phyloP scores from a whole-genome alignment of 257 asterid species.

The Nicotiana attenuata region DNA sequence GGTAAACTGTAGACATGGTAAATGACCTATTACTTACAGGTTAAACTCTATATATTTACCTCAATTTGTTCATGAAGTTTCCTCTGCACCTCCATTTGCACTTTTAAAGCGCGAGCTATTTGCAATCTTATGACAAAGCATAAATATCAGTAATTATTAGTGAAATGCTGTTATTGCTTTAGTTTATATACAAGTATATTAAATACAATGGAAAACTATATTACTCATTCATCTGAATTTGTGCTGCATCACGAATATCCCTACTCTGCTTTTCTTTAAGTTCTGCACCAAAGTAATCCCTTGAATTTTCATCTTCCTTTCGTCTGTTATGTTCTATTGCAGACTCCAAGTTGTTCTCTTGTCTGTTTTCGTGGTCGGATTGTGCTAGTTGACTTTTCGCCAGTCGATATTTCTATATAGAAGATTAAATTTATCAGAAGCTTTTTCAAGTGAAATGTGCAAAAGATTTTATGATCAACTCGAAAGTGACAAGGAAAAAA shows the following conservation, averaged over 20 bases:
- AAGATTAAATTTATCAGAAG: not conserved
- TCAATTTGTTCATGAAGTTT: slow-evolving; percentile 80
- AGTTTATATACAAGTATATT: not conserved
- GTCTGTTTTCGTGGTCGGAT: slow-evolving; percentile 25
- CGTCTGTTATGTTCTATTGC: too few species aligned
- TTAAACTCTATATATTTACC: slow-evolving; percentile 26
- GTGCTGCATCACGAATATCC: slow-evolving; percentile 36
- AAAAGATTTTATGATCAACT: not conserved
- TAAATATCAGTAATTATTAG: not conserved
- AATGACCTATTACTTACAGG: too few species aligned
- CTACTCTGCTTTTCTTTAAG: slow-evolving; percentile 30
- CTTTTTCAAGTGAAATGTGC: slow-evolving; percentile 1
- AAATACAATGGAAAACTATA: not conserved
- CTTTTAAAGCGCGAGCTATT: slow-evolving; percentile 52
- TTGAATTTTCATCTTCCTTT: not conserved
- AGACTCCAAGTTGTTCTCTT: slow-evolving; percentile 32
- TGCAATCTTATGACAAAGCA: slow-evolving; percentile 35
- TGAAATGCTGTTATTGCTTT: not conserved
- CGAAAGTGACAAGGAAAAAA: not conserved
- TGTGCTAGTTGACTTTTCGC: slow-evolving; percentile 62
- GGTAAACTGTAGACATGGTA: too few species aligned
- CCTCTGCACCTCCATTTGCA: slow-evolving; percentile 89
- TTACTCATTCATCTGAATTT: slow-evolving; percentile 59
- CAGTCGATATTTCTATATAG: slow-evolving; percentile 63
- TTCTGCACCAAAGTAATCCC: slow-evolving; percentile 32